Evolutionary conservation across 805 yeast species (phyloP), one percentile per base, ranked within the genome.

Genomic region (Ogataea degrootiae): DNA sequence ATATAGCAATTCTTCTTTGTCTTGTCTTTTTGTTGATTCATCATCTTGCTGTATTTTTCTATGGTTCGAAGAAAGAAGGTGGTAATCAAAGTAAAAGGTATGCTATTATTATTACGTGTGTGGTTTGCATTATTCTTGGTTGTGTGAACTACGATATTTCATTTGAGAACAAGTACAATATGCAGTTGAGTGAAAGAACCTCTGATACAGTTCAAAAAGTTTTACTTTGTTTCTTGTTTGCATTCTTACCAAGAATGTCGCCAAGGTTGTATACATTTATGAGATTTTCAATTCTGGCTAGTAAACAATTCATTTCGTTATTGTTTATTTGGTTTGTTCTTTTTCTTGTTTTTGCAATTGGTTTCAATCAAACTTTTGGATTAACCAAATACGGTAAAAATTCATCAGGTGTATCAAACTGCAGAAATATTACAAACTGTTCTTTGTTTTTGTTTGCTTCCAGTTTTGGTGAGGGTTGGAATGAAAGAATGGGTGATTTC

Each of bases 381-480:
- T 62, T 87, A 41, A 87, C 96, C 0, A 82, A 82, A 56, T 61
- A 85, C 2, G 96, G 96, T 0, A 74, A 82, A 0, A 79, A 84
- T 56, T 84, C 94, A 0, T 65, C 83, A 0, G 78, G 72, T n/a
- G 80, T 80, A 54, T 61, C 81, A 39, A 90, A 89, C 58, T 73
- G 87, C 54, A 69, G 97, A 47, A 83, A 94, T 0, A 87, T 89
- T 2, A 85, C 91, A 0, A 87, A 85, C 55, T 76, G 95, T 0
- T 64, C 90, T 56, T 75, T 89, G 39, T 62, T 88, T 19, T 67
- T 89, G 19, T 89, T 89, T 68, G 74, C 86, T 49, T 80, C 85
- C 73, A 83, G 91, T 67, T 87, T 89, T 62, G 97, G 96, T 5
- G 96, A 89, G 66, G 92, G 92, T 2, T 89, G 97, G 97, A 88